Base-by-base conservation (phyloP, 2,329 filamentous ascomycete species). In the Fusarium cyanostomum region DNA sequence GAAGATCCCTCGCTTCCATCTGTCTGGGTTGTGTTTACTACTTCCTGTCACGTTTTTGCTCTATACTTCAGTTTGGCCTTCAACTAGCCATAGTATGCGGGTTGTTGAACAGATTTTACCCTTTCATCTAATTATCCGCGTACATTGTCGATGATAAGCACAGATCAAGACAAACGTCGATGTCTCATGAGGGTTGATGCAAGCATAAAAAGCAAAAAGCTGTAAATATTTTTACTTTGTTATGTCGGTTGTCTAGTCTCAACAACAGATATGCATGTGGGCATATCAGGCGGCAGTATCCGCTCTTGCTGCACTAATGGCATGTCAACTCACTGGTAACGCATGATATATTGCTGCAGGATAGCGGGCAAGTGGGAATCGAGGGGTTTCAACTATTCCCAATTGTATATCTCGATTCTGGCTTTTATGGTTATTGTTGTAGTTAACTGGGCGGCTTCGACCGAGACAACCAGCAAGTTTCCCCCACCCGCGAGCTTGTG, bases 281-380 rank as follows among this genome's bases (percentile, higher is more conserved):
- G 21, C 27, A 37, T 33, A 48, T 54, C 13, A 39, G 26, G 42
- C 16, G 42, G 41, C 8, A 16, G 26, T 33, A n/a, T 21, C 41
- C 24, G 35, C 33, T 15, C 35, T n/a, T 38, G 3, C 52, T 41
- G 30, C 35, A 12, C 15, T 44, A 54, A 54, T 49, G 51, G 34
- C 16, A 24, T 53, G 33, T 27, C 35, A 53, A 39, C 51, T 33
- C 48, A 51, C 37, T 2, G 13, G 11, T 8, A 4, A 45, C 41
- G 18, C 21, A 33, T 33, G 33, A 26, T 10, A 18, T 38, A 18
- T 27, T 27, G 35, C 31, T 26, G 30, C 24, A 35, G n/a, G 15
- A 28, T 10, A n/a, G 38, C 42, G 27, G 27, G 28, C 34, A 26
- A 26, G 52, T 33, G 43, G 26, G 8, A 42, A 37, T n/a, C 13